A percentile compares a stretch with the other conserved stretches of the same genome.
Conservation (phyloP, 495 filamentous ascomycete species). For the Elaphomyces granulatus region DNA sequence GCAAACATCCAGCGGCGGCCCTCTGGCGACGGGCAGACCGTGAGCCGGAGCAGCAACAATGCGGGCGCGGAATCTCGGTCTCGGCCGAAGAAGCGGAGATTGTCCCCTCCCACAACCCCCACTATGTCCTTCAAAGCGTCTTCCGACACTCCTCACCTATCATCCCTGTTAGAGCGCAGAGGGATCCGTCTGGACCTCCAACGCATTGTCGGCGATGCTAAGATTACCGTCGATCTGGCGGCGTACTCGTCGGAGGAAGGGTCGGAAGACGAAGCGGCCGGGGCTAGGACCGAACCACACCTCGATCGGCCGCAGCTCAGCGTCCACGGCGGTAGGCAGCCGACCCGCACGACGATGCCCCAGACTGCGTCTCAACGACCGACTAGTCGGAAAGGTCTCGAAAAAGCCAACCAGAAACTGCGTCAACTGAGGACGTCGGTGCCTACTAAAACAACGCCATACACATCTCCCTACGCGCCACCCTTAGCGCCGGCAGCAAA, state of each 20-base stretch:
- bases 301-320: conserved; percentile 8
- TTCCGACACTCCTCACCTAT: conserved; percentile 60
- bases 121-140: conserved; percentile 40
- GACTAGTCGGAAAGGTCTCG: conserved; percentile 40
- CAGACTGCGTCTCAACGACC: conserved; percentile 38
- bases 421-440: conserved; percentile 17
- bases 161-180: conserved; percentile 48
- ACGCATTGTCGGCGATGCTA: conserved; percentile 31
- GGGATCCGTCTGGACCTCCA: conserved; percentile 50
- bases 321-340: conserved; percentile 26
- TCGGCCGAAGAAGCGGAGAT: not conserved
- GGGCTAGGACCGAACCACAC: conserved; percentile 5
- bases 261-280: conserved; percentile 13
- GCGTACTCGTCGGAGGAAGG: conserved; percentile 19
- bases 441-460: conserved; percentile 20
- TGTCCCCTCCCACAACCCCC: not conserved
- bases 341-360: conserved; percentile 42
- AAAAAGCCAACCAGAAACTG: conserved; percentile 18
- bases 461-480: conserved; percentile 21
- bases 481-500: conserved; percentile 9
- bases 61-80: not conserved
- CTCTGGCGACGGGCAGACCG: not conserved
- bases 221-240: conserved; percentile 15
- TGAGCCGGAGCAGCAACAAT: not conserved
- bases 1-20: conserved; percentile 6